Percentiles rank a stretch among this genome's conserved stretches.
These are phyloP conservation scores for Gossypium mustelinum DNA, from an alignment of 345 rosid species.

Conservation along the genomic window DNA sequence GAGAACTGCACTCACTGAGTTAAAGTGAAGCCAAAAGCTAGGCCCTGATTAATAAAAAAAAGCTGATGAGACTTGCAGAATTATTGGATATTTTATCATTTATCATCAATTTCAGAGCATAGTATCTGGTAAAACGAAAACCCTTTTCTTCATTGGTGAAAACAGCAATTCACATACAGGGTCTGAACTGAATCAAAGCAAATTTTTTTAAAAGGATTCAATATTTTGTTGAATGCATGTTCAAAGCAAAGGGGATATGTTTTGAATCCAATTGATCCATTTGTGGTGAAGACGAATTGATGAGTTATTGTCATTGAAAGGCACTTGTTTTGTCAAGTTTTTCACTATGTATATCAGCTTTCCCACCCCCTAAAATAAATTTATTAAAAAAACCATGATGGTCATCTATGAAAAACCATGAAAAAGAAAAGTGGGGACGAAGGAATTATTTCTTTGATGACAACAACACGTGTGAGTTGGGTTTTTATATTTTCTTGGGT, in stretches of 20 bases:
- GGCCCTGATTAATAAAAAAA: not conserved
- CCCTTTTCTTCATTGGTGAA: no score
- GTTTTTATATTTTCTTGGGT: constrained; percentile 1
- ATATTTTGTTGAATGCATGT: not conserved
- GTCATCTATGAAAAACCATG: constrained; percentile 7
- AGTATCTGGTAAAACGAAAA: not conserved
- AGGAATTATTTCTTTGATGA: constrained; percentile 20
- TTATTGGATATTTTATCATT: not conserved
- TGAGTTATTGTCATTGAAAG: not conserved
- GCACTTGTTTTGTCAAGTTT: not conserved
- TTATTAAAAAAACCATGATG: not conserved
- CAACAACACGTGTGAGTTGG: constrained; percentile 33
- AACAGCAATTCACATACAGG: no score
- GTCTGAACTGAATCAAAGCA: not conserved
- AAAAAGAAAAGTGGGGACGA: constrained; percentile 11
- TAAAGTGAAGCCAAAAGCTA: not conserved
- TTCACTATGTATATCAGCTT: no score
- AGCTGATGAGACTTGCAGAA: not conserved
- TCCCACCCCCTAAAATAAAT: not conserved
- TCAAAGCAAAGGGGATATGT: not conserved
- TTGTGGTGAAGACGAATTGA: constrained; percentile 12
- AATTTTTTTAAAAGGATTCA: not conserved
- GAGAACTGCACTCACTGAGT: constrained; percentile 4
- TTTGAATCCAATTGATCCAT: not conserved
- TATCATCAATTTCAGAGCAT: not conserved